These are phyloP conservation scores for Lactarius psammicola DNA, from an alignment of 768 basidiomycete species.

Conservation along the genomic window DNA sequence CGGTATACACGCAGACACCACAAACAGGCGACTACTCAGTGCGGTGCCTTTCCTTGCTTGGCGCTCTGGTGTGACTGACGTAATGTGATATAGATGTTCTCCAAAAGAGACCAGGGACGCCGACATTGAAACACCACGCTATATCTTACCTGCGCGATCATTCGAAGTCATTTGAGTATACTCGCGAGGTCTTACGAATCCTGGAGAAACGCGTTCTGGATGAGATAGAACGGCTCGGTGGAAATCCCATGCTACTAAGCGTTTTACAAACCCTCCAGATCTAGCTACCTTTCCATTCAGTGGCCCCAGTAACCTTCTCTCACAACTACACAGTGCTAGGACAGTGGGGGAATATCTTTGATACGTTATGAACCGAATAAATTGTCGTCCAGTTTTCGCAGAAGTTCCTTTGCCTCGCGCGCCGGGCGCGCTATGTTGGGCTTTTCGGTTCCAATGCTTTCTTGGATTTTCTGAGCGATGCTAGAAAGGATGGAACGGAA, in stretches of 20 bases:
- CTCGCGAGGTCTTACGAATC: conserved; percentile 59
- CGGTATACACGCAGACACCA: conserved; percentile 72
- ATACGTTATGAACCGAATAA: conserved; percentile 22
- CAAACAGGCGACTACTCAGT: conserved; percentile 85
- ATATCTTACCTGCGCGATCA: conserved; percentile 73
- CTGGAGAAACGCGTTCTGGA: conserved; percentile 65
- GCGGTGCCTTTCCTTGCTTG: conserved; percentile 34
- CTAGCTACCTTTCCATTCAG: neutral
- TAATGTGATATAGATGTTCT: conserved; percentile 62
- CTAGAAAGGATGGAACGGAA: conserved; percentile 62
- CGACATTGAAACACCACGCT: conserved; percentile 75
- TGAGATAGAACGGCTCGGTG: conserved; percentile 75
- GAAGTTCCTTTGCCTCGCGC: conserved; percentile 73
- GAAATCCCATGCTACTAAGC: conserved; percentile 61
- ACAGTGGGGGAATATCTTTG: neutral
- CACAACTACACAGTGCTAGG: neutral
- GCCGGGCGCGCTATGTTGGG: conserved; percentile 76
- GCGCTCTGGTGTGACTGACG: neutral
- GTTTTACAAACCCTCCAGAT: conserved; percentile 51
- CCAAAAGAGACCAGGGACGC: conserved; percentile 80
- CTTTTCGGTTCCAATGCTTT: conserved; percentile 65
- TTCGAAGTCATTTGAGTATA: conserved; percentile 89
- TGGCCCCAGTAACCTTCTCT: neutral
- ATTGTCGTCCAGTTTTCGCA: conserved; percentile 36
- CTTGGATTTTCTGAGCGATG: conserved; percentile 71